Base-by-base conservation (phyloP, 169 alveolate species). In the Cryptosporidium ryanae region DNA sequence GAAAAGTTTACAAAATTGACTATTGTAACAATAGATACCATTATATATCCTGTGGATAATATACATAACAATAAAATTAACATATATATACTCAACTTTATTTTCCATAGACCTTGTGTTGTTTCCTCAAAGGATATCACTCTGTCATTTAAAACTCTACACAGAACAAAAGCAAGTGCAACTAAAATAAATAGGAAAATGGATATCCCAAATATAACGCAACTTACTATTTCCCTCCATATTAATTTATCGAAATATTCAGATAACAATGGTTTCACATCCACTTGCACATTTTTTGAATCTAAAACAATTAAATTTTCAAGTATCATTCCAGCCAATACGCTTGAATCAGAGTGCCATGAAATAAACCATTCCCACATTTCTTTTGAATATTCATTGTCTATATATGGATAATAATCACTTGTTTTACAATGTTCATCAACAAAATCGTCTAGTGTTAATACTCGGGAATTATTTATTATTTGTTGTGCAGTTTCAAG, bases 111-210 rank as follows among this genome's bases (percentile, higher is more conserved):
- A 15, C 87, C 87, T 31, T 76, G 34, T 1, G 71, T 57, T 43
- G 87, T 59, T 25, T 76, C 87, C 50, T 76, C 87, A 55, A 76
- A 76, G 21, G 87, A 76, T 25, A 76, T 61, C 23, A 76, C 87
- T 21, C 87, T 55, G 43, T 76, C 87, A 38, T 61, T 55, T n/a
- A 76, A 15, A 2, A 59, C 29, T 76, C 87, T 76, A 70, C 87
- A 76, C 25, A 76, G 50, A 21, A 76, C 76, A 44, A 76, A 76
- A 21, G 61, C 71, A 5, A 76, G 71, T 12, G 87, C 23, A 7
- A 76, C 71, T 4, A 31, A 54, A 21, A 76, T 55, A 61, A 76
- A 76, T 25, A 38, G 25, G 23, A 76, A 76, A 13, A 76, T 61
- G 5, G 87, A 32, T 44, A 76, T 6, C 34, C 87, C 71, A 76